Evolutionary conservation across 768 basidiomycete genomes (phyloP).

Genomic region (Boletellus ananiceps): DNA sequence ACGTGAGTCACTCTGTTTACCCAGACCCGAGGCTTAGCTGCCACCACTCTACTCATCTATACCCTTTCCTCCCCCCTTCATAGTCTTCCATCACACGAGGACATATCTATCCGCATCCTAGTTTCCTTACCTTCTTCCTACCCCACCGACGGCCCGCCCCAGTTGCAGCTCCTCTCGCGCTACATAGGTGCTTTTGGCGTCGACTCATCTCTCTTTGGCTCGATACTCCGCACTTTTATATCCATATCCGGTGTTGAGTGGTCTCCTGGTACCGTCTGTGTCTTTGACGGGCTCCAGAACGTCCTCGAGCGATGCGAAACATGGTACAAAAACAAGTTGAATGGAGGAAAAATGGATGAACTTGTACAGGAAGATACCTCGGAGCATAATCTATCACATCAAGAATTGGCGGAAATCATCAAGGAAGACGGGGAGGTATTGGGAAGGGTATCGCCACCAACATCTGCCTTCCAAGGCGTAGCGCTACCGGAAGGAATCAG

Average conservation of each 20-base stretch:
- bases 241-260: conserved; percentile 76
- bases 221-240: conserved; percentile 75
- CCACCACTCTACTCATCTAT: background rate
- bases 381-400: conserved; percentile 17
- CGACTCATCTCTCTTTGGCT: conserved; percentile 69
- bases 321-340: conserved; percentile 73
- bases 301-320: conserved; percentile 58
- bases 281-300: conserved; percentile 83
- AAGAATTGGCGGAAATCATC: conserved; percentile 6
- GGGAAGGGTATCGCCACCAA: background rate
- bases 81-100: conserved; percentile 53
- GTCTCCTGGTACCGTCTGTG: conserved; percentile 66
- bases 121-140: conserved; percentile 60
- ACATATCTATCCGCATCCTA: conserved; percentile 47
- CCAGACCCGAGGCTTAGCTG: background rate
- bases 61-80: background rate
- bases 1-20: conserved; percentile 26
- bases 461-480: conserved; percentile 8
- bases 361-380: conserved; percentile 50
- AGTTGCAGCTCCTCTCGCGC: conserved; percentile 78
- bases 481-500: conserved; percentile 57
- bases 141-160: conserved; percentile 65
- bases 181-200: conserved; percentile 80
- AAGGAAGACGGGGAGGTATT: conserved; percentile 5
- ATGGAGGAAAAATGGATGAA: conserved; percentile 49